Evolutionary conservation across 148 eudicot genomes (phyloP).

Genomic region (Drosera capensis): DNA sequence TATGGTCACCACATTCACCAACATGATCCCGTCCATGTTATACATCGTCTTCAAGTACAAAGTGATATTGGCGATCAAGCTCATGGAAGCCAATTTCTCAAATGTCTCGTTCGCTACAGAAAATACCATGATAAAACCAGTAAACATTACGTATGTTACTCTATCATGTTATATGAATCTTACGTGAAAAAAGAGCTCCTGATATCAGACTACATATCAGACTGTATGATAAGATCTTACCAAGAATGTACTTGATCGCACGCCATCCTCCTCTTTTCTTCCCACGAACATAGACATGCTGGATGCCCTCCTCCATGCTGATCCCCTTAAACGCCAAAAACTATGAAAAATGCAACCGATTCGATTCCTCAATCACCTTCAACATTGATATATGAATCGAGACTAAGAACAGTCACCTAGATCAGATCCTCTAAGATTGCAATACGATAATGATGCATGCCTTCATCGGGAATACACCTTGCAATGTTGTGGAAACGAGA

Average conservation of each 20-base stretch:
- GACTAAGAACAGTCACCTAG: too few relatives aligned
- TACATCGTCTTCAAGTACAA: slow-evolving; percentile 30
- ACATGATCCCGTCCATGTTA: slow-evolving; percentile 26
- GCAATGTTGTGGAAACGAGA: too few relatives aligned
- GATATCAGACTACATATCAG: neutral
- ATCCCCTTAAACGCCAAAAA: too few relatives aligned
- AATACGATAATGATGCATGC: too few relatives aligned
- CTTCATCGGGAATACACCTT: too few relatives aligned
- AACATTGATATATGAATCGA: too few relatives aligned
- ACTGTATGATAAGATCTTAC: slow-evolving; percentile 6
- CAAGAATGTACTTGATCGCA: slow-evolving; percentile 25
- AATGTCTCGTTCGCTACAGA: slow-evolving; percentile 52
- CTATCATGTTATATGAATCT: neutral
- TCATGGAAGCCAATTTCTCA: slow-evolving; percentile 67
- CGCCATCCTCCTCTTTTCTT: slow-evolving; percentile 24
- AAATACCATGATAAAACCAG: neutral
- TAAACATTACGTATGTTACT: neutral
- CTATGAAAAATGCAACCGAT: too few relatives aligned
- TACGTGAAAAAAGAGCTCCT: neutral
- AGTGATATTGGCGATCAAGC: slow-evolving; percentile 34
- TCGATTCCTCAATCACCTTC: too few relatives aligned
- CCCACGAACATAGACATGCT: neutral
- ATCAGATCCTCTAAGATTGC: too few relatives aligned
- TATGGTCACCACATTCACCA: slow-evolving; percentile 27
- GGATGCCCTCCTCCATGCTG: neutral